Base-by-base conservation (phyloP, 495 filamentous ascomycete species). In the Hyaloscypha finlandica region DNA sequence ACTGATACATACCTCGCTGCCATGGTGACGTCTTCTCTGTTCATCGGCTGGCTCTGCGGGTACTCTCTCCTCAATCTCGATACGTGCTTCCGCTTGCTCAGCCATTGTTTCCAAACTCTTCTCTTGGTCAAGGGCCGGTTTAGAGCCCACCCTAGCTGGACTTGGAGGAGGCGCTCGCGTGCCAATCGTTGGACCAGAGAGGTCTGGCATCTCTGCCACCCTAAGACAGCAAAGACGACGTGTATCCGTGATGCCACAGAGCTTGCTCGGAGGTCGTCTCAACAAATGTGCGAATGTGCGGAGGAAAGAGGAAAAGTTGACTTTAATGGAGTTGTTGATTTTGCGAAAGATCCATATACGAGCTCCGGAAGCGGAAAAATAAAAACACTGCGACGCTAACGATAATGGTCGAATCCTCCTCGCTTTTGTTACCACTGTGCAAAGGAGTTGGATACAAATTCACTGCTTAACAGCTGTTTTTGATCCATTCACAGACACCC, bases 401-500 rank as follows among this genome's bases (percentile, higher is more conserved):
- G 9, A 19, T 48, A 48, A 14, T 4, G 42, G 42, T 14, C 35
- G 16, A 19, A 3, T 48, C 4, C 35, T 48, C 11, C 16, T 48
- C 42, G 16, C 42, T 16, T 48, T 19, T 19, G 8, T 37, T 37
- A 37, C 42, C 4, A 37, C 42, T 48, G 4, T 19, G 4, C 42
- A 48, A 19, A 14, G 42, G 25, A 2, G 2, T 25, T 25, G 25
- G 25, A 25, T 25, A 25, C 25, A 25, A 25, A 25, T 25, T 25
- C 42, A 14, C 42, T 19, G 14, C 35, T 12, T 37, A 37, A 6
- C 6, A 12, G 35, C 3, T 53, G 6, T 56, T 32, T n/a, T 56
- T 56, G 53, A 56, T 56, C 51, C 53, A 61, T 20, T 20, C 59
- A 61, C n/a, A 61, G 32, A 19, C 22, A 39, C 31, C 59, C 8